phyloP scores from a whole-genome alignment of 441 rosid species.

The Caryocar brasiliense region DNA sequence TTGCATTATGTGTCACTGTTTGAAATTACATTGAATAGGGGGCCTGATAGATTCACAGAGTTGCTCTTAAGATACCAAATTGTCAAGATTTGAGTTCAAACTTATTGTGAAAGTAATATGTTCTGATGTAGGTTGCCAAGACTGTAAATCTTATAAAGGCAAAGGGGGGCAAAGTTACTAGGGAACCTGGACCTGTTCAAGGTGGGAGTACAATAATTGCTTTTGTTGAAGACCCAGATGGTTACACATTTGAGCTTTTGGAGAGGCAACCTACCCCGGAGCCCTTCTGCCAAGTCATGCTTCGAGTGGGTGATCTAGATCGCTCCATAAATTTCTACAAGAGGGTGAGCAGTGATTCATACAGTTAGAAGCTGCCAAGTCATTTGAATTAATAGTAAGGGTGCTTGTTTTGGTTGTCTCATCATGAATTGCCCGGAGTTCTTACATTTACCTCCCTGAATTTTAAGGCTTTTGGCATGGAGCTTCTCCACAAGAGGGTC shows the following conservation, averaged over 20 bases:
- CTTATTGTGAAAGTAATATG: too few species aligned
- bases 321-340: slow-evolving; percentile 72
- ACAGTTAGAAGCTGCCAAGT: too few species aligned
- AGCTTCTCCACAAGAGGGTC: slow-evolving; percentile 75
- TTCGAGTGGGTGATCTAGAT: slow-evolving; percentile 92
- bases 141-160: slow-evolving; percentile 76
- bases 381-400: too few species aligned
- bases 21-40: too few species aligned
- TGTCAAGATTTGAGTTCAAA: too few species aligned
- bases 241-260: slow-evolving; percentile 84
- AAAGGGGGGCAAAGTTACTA: slow-evolving; percentile 83
- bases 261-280: slow-evolving; percentile 86
- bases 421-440: background rate
- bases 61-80: too few species aligned
- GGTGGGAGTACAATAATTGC: slow-evolving; percentile 79
- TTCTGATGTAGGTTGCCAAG: slow-evolving; percentile 78
- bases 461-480: slow-evolving; percentile 90
- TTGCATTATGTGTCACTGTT: too few species aligned
- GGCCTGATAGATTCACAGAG: too few species aligned
- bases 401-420: background rate
- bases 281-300: slow-evolving; percentile 94
- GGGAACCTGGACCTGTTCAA: slow-evolving; percentile 89
- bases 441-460: slow-evolving; percentile 5
- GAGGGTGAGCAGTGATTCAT: too few species aligned
- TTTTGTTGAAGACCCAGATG: slow-evolving; percentile 90